Conservation (phyloP, 257 asterid species). For the Ballota nigra region DNA sequence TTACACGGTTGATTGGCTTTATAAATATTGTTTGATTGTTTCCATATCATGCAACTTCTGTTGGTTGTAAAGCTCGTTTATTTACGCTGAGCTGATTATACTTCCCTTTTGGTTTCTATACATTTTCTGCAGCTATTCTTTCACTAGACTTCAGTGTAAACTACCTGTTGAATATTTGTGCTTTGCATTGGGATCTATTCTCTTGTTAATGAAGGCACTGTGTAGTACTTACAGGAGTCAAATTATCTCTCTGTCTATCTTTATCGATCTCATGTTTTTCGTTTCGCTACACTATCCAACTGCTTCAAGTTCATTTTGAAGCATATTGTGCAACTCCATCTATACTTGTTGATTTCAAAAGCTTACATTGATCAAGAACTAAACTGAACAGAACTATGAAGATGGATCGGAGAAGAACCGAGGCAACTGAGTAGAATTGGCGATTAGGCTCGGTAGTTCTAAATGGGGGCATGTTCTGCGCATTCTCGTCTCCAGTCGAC, state of each 20-base stretch:
- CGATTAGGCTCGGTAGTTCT: background rate
- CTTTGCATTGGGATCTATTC: background rate
- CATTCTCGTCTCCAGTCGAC: background rate
- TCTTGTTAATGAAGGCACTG: background rate
- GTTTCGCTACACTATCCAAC: background rate
- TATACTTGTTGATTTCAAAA: too few relatives aligned
- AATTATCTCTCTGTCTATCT: background rate
- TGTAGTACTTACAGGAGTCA: background rate
- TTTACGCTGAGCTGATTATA: background rate
- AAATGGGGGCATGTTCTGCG: background rate
- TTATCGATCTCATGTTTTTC: background rate
- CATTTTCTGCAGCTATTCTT: background rate
- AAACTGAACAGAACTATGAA: background rate
- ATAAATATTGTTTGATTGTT: background rate
- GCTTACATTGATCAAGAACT: background rate
- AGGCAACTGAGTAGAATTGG: background rate
- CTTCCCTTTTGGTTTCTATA: background rate
- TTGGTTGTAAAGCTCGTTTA: background rate
- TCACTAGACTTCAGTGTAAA: background rate
- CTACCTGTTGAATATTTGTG: background rate
- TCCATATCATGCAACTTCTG: background rate
- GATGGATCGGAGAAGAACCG: background rate
- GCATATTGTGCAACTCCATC: background rate
- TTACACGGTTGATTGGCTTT: background rate
- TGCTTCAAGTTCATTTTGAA: background rate